These are phyloP conservation scores for Talaromyces sp. DNA, from an alignment of 2,329 filamentous ascomycete species.

Conservation along the genomic window DNA sequence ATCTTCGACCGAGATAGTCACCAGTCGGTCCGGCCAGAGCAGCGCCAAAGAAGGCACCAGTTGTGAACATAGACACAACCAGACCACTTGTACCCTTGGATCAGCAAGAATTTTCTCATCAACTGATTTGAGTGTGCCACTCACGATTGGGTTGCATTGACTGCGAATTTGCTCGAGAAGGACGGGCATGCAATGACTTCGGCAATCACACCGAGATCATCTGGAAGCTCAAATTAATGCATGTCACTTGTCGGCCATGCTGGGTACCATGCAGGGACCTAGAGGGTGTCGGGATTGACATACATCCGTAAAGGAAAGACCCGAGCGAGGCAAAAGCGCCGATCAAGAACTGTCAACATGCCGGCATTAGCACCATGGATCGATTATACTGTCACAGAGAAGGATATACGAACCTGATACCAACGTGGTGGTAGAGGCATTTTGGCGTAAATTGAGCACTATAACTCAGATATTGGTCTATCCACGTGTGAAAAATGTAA, in stretches of 20 bases:
- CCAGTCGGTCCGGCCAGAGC: conserved; percentile 60
- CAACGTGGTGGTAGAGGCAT: conserved; percentile 57
- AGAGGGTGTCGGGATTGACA: conserved; percentile 18
- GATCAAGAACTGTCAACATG: conserved; percentile 50
- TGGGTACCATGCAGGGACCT: background rate
- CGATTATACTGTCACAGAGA: background rate
- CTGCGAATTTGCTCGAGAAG: conserved; percentile 32
- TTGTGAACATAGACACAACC: conserved; percentile 74
- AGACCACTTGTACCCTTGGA: conserved; percentile 51
- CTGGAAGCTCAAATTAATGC: conserved; percentile 20
- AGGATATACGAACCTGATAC: conserved; percentile 48
- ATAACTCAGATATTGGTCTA: background rate
- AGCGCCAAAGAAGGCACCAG: conserved; percentile 68
- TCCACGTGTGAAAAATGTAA: background rate
- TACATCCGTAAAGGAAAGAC: conserved; percentile 55
- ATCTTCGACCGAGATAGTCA: conserved; percentile 64
- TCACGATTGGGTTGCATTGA: conserved; percentile 32
- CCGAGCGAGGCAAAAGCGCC: conserved; percentile 58
- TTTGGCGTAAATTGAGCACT: background rate
- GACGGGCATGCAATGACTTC: conserved; percentile 49
- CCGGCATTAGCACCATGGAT: background rate
- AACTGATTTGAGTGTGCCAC: conserved; percentile 9
- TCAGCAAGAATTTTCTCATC: background rate
- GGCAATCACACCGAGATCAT: conserved; percentile 59
- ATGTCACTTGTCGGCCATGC: background rate